Base-by-base conservation (phyloP, 257 asterid genomes). In the Fraxinus americana region DNA sequence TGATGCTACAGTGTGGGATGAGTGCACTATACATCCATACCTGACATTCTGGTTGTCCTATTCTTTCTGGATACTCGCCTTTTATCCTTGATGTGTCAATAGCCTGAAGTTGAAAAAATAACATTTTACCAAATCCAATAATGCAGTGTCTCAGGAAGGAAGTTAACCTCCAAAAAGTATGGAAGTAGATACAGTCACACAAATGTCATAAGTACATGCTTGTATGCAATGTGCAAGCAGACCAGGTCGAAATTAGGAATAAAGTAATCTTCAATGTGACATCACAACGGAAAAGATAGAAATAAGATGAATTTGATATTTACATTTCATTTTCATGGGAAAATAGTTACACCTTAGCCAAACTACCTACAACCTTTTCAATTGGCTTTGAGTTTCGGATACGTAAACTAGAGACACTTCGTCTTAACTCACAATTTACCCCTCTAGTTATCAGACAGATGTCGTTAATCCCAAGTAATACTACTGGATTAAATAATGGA, bases 61-160 rank as follows among this genome's bases (percentile, higher is more conserved):
- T 72, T 88, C 97, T 90, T 87, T 95, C 99, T 72, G 99, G 99
- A 87, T 89, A 90, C 82, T 95, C 97, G 72, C 94, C 98, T 85
- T 91, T 91, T 92, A 90, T 90, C 87, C 90, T 88, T 86, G 98
- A 92, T 34, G 97, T 82, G 77, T 95, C 93, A 80, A 91, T 91
- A 77, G 91, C 99, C 99, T 95, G 70, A 43, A 88, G 67, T 78
- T 80, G 45, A 79, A 34, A 75, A 77, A 68, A 32, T 27, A 11
- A 23, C 69, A 75, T 39, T 59, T 73, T 35, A 66, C 78, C 71
- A 66, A 67, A 77, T 45, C 69, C 69, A 63, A 27, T 27, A 63
- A 63, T 27, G n/a, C 29, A 63, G 36, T 13, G 17, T 23, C 69
- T 27, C 69, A 23, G 19, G 69, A 63, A 63, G 34, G 36, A 63